phyloP scores from a whole-genome alignment of 805 yeast species.

The Ogataea paraovalis region DNA sequence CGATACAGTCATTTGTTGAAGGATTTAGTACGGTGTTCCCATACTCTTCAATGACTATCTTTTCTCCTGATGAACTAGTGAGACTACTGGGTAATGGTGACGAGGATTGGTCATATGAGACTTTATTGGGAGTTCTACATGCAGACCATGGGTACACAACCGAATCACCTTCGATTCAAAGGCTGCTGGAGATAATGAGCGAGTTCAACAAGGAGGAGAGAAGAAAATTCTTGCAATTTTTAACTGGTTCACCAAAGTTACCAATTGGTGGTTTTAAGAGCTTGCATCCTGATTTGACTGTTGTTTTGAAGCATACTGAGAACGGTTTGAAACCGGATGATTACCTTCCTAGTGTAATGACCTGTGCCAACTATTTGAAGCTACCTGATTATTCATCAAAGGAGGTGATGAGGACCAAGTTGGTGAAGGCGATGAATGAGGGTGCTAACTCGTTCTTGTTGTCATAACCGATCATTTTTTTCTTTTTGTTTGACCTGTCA shows the following conservation, averaged over 20 bases:
- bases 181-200: conserved; percentile 59
- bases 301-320: conserved; percentile 81
- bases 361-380: conserved; percentile 92
- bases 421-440: conserved; percentile 72
- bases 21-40: conserved; percentile 89
- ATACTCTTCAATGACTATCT: conserved; percentile 61
- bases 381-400: conserved; percentile 74
- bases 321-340: conserved; percentile 65
- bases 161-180: conserved; percentile 60
- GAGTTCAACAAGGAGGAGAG: conserved; percentile 52
- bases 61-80: conserved; percentile 71
- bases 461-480: conserved; percentile 40
- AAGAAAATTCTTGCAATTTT: conserved; percentile 74
- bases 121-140: conserved; percentile 55
- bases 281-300: conserved; percentile 77
- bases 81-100: conserved; percentile 69
- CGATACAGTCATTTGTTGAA: conserved; percentile 61
- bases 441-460: conserved; percentile 86
- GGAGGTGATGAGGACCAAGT: conserved; percentile 52
- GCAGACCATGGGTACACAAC: conserved; percentile 89
- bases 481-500: too few species aligned
- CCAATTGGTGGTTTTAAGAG: conserved; percentile 93
- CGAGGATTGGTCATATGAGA: conserved; percentile 81
- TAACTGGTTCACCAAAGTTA: conserved; percentile 89
- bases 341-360: conserved; percentile 95